phyloP scores from a whole-genome alignment of 768 basidiomycete species.

The Pisolithus albus region DNA sequence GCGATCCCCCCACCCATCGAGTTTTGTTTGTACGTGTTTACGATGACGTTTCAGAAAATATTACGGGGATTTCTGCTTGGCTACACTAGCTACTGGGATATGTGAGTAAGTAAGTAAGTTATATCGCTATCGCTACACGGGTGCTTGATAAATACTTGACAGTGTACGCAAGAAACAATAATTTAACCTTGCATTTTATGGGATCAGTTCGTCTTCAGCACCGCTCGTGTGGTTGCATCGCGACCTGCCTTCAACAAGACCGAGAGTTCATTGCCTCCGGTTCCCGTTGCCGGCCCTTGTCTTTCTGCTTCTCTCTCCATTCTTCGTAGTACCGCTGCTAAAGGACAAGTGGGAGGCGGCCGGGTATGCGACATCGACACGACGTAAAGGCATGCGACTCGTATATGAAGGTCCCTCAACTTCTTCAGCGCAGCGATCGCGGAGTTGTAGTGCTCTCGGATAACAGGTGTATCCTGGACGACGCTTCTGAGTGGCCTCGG shows the following conservation, averaged over 20 bases:
- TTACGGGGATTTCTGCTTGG: too few relatives aligned
- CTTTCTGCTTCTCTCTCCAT: constrained; percentile 37
- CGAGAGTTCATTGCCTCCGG: constrained; percentile 83
- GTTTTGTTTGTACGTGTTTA: too few relatives aligned
- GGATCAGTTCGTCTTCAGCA: constrained; percentile 31
- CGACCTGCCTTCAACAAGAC: constrained; percentile 81
- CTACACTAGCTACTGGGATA: too few relatives aligned
- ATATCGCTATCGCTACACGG: too few relatives aligned
- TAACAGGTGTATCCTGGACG: constrained; percentile 47
- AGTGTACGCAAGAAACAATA: too few relatives aligned
- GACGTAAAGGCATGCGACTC: constrained; percentile 81
- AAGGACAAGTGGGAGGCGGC: constrained; percentile 42
- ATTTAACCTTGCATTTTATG: neutral
- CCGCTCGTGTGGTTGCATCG: constrained; percentile 72
- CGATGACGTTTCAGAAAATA: too few relatives aligned
- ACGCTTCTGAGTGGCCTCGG: constrained; percentile 59
- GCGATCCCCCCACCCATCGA: too few relatives aligned
- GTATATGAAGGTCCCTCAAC: constrained; percentile 84
- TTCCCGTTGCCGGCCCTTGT: constrained; percentile 63
- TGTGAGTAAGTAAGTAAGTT: too few relatives aligned
- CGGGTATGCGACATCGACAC: constrained; percentile 71
- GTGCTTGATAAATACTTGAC: too few relatives aligned
- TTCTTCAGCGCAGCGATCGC: constrained; percentile 74
- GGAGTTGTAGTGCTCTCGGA: constrained; percentile 72
- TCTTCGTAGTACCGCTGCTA: constrained; percentile 48